Conservation (phyloP, 2,329 filamentous ascomycete genomes). For the Cadophora gregata region DNA sequence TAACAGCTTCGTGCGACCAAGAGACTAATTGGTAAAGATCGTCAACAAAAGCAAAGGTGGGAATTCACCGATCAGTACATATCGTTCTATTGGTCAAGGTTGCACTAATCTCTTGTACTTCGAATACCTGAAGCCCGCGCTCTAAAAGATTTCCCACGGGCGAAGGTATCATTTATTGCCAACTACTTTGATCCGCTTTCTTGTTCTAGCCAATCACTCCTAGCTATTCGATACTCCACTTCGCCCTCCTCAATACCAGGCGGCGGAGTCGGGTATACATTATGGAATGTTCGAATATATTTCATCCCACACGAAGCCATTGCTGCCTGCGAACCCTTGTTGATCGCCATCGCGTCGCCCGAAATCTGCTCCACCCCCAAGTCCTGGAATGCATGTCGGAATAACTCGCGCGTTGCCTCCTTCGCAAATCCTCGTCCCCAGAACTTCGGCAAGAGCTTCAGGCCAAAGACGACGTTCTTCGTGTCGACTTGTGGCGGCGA, state of each 20-base stretch:
- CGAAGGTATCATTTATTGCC: not conserved
- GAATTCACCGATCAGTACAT: not conserved
- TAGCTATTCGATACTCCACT: conserved; percentile 15
- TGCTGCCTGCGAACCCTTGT: conserved; percentile 3
- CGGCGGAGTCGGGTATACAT: conserved; percentile 13
- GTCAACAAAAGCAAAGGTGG: not conserved
- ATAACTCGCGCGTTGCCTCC: conserved; percentile 14
- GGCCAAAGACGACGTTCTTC: conserved; percentile 16
- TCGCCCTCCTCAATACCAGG: conserved; percentile 15
- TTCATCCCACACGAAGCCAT: conserved; percentile 15
- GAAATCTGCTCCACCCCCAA: conserved; percentile 17
- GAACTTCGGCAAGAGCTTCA: conserved; percentile 15
- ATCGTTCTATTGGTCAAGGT: not conserved
- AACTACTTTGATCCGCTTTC: not conserved
- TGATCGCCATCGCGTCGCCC: conserved; percentile 12
- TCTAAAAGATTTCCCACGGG: not conserved
- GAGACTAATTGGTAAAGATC: not conserved
- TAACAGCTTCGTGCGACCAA: not conserved
- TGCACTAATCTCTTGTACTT: not conserved
- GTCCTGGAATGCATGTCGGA: conserved; percentile 12
- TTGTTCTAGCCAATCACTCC: conserved; percentile 5
- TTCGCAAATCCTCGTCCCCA: conserved; percentile 15
- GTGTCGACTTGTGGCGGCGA: conserved; percentile 5
- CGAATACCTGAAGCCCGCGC: not conserved
- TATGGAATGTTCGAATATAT: conserved; percentile 14